phyloP scores from a whole-genome alignment of 1,139 yeast species.

The Geotrichum citri-aurantii region DNA sequence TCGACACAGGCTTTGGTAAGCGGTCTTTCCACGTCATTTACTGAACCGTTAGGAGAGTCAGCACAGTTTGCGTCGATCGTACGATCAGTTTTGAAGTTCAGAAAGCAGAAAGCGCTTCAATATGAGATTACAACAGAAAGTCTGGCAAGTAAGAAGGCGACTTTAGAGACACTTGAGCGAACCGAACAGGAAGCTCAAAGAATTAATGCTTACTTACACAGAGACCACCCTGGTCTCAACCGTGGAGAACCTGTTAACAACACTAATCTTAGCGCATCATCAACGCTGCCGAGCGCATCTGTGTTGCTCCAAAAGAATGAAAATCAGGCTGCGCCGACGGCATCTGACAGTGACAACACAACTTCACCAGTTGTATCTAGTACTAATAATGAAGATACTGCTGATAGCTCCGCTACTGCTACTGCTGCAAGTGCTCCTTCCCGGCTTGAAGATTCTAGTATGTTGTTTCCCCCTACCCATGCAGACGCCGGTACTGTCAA shows the following conservation, averaged over 20 bases:
- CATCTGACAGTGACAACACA: constrained; percentile 3
- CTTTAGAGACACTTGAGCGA: constrained; percentile 37
- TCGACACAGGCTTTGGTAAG: constrained; percentile 64
- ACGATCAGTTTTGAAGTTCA: constrained; percentile 61
- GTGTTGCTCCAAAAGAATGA: constrained; percentile 4
- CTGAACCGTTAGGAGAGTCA: constrained; percentile 81
- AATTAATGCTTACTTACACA: constrained; percentile 33
- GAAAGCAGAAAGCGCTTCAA: constrained; percentile 65
- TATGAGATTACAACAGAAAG: constrained; percentile 52
- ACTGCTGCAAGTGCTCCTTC: constrained; percentile 2
- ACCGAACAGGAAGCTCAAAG: constrained; percentile 42
- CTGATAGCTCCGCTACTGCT: neutral
- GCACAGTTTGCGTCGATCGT: constrained; percentile 69
- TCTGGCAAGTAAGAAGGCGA: constrained; percentile 40
- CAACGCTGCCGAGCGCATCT: constrained; percentile 1
- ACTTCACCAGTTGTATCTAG: neutral
- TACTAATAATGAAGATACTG: neutral
- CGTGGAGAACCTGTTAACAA: neutral
- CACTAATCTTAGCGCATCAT: neutral
- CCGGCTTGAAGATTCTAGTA: constrained; percentile 4
- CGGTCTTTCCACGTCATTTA: constrained; percentile 62
- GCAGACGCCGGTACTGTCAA: constrained; percentile 23
- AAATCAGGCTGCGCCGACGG: neutral
- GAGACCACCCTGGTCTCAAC: constrained; percentile 17
- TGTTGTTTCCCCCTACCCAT: constrained; percentile 29